Percentiles rank a stretch among this genome's conserved stretches.
These are phyloP conservation scores for Dendrothele bispora DNA, from an alignment of 768 basidiomycete species.

Conservation along the genomic window DNA sequence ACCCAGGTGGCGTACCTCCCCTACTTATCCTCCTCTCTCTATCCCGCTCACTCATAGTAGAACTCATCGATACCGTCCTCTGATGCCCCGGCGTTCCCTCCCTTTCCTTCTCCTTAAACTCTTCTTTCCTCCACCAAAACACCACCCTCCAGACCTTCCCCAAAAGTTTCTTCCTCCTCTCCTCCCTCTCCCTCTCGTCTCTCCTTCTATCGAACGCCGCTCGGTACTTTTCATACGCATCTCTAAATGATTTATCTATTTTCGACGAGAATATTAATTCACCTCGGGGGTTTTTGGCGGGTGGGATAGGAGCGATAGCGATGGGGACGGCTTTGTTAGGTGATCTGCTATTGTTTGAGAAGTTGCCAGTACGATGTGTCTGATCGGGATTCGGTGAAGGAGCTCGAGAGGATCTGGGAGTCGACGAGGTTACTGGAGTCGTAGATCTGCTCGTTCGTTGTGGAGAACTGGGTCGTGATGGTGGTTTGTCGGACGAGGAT, in stretches of 20 bases:
- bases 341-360: conserved; percentile 14
- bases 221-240: conserved; percentile 91
- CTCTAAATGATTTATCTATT: conserved; percentile 79
- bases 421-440: conserved; percentile 15
- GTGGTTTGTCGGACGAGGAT: conserved; percentile 34
- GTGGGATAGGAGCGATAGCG: conserved; percentile 82
- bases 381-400: conserved; percentile 20
- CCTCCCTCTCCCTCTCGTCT: conserved; percentile 56
- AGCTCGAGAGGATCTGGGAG: conserved; percentile 24
- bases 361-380: not conserved
- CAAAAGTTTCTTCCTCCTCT: conserved; percentile 29
- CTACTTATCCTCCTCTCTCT: too few relatives aligned
- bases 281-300: conserved; percentile 86
- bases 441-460: conserved; percentile 18
- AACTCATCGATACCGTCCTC: too few relatives aligned
- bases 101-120: too few relatives aligned
- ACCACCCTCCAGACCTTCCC: conserved; percentile 21
- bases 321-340: conserved; percentile 42
- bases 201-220: conserved; percentile 80
- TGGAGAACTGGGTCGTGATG: conserved; percentile 34
- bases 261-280: conserved; percentile 95
- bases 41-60: too few relatives aligned
- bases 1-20: too few relatives aligned
- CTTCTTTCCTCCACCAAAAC: not conserved
- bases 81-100: too few relatives aligned